A percentile compares a stretch with the other conserved stretches of the same genome.
phyloP scores from a whole-genome alignment of 176 grass and related monocot species.

The Areca catechu region DNA sequence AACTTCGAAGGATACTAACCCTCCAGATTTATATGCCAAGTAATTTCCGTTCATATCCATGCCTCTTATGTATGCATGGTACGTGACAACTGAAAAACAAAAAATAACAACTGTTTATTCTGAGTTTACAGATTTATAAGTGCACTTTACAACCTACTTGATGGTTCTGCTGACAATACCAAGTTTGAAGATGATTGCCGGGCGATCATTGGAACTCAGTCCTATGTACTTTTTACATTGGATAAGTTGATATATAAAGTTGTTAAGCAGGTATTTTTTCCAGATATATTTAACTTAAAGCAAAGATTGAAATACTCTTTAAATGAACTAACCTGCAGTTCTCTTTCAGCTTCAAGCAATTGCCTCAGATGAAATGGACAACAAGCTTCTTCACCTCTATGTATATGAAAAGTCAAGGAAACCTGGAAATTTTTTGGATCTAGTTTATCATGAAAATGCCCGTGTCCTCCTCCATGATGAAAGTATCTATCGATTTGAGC shows the following conservation, averaged over 20 bases:
- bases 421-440: slow-evolving; percentile 34
- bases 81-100: too few relatives aligned
- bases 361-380: slow-evolving; percentile 47
- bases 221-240: slow-evolving; percentile 62
- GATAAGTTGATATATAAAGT: slow-evolving; percentile 74
- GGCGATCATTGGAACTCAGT: slow-evolving; percentile 40
- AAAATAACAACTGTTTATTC: background rate
- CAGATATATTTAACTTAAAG: background rate
- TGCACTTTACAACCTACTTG: slow-evolving; percentile 47
- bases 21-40: slow-evolving; percentile 45
- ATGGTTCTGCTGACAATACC: slow-evolving; percentile 54
- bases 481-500: slow-evolving; percentile 50
- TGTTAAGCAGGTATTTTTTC: slow-evolving; percentile 43
- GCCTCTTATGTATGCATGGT: too few relatives aligned
- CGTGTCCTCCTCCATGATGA: slow-evolving; percentile 47
- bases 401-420: slow-evolving; percentile 53
- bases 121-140: slow-evolving; percentile 41
- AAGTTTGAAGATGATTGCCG: slow-evolving; percentile 74
- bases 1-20: slow-evolving; percentile 34
- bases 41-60: slow-evolving; percentile 9
- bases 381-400: slow-evolving; percentile 57
- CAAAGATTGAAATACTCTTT: too few relatives aligned
- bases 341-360: slow-evolving; percentile 57
- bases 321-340: background rate
- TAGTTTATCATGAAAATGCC: slow-evolving; percentile 69